These are phyloP conservation scores for Pyrenochaeta sp. DNA, from an alignment of 2,329 filamentous ascomycete genomes.

Conservation along the genomic window DNA sequence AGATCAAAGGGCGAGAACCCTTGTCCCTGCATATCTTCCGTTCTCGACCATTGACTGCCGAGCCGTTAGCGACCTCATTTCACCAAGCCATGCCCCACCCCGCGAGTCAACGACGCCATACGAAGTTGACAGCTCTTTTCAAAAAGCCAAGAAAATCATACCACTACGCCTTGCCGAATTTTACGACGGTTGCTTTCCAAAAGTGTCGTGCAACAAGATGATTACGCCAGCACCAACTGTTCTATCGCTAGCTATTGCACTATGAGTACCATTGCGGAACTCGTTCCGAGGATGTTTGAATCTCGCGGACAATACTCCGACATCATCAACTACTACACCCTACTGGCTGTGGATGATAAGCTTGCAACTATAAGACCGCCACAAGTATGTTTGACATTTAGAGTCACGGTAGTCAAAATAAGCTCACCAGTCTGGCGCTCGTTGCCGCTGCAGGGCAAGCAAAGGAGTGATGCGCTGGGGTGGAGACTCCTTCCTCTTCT, in stretches of 20 bases:
- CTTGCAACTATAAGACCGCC: neutral
- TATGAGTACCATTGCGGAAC: no score
- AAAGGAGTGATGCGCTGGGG: slow-evolving; percentile 25
- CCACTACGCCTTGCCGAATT: no score
- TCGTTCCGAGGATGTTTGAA: neutral
- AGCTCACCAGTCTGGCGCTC: slow-evolving; percentile 30
- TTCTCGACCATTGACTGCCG: slow-evolving; percentile 11
- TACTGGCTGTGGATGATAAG: neutral
- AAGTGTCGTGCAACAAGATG: no score
- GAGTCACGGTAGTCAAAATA: slow-evolving; percentile 24
- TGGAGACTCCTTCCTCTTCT: slow-evolving; percentile 36
- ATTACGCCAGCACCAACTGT: no score
- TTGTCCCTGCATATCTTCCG: slow-evolving; percentile 14
- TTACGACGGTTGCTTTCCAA: no score
- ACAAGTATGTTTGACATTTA: neutral
- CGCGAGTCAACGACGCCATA: slow-evolving; percentile 15
- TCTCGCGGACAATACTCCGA: neutral
- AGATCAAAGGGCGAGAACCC: slow-evolving; percentile 16
- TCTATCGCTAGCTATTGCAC: no score
- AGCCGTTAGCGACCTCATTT: slow-evolving; percentile 16
- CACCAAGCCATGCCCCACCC: slow-evolving; percentile 17
- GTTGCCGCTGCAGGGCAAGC: slow-evolving; percentile 27
- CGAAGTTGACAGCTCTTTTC: neutral
- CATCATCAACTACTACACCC: neutral
- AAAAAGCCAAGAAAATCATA: slow-evolving; percentile 5